Conservation (phyloP, 306 rosid genomes). For the Fragaria nilgerrensis region DNA sequence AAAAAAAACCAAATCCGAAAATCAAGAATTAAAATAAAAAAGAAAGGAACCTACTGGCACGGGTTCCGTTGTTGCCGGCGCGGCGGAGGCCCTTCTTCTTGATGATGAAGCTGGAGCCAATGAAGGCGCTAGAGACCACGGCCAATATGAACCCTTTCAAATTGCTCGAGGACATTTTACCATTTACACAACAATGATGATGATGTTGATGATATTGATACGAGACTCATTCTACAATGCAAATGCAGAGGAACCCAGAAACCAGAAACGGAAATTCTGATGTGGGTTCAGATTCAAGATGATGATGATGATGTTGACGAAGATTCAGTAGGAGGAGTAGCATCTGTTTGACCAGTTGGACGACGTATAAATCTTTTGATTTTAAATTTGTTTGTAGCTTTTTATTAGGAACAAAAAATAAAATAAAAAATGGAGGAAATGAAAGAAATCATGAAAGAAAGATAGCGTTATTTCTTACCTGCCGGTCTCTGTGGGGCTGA, state of each 20-base stretch:
- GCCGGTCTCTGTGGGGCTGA: too few relatives aligned
- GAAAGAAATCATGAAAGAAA: too few relatives aligned
- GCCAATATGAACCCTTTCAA: constrained; percentile 71
- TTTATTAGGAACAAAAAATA: too few relatives aligned
- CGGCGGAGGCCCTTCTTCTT: constrained; percentile 85
- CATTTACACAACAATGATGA: not conserved
- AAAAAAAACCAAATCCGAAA: constrained; percentile 4
- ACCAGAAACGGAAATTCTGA: not conserved
- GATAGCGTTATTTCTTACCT: too few relatives aligned
- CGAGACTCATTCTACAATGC: not conserved
- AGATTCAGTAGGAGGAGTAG: not conserved
- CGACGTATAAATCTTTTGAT: not conserved
- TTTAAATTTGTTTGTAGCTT: too few relatives aligned
- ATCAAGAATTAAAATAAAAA: not conserved
- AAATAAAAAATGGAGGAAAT: too few relatives aligned
- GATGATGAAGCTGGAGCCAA: constrained; percentile 83
- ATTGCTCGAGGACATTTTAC: constrained; percentile 60
- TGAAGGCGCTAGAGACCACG: constrained; percentile 70
- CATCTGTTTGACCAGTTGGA: not conserved
- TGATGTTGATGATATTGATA: not conserved
- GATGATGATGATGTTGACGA: not conserved
- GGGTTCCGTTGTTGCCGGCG: constrained; percentile 54
- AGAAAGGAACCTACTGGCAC: constrained; percentile 42
- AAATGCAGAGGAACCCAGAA: not conserved
- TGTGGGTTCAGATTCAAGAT: not conserved